Percentiles rank a stretch among this genome's conserved stretches.
These are phyloP conservation scores for Camelina hispida DNA, from an alignment of 345 rosid species.

Conservation along the genomic window DNA sequence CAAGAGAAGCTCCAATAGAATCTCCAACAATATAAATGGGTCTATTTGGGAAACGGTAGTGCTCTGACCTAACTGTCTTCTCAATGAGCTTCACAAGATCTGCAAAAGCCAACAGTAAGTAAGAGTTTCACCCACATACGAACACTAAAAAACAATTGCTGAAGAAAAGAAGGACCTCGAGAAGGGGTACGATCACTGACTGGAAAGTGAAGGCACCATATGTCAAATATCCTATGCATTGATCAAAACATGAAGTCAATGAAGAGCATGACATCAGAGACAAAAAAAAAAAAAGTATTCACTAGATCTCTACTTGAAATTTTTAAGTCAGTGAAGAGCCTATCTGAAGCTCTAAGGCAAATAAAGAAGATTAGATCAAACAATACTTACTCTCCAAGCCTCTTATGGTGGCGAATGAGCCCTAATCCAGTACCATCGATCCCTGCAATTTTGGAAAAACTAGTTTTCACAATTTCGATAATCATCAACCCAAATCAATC, in stretches of 20 bases:
- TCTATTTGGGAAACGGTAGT: constrained; percentile 47
- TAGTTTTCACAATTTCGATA: background rate
- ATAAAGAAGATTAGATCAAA: too few relatives aligned
- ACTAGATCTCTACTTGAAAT: background rate
- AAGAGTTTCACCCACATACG: constrained; percentile 7
- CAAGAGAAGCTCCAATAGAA: constrained; percentile 50
- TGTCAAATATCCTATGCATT: constrained; percentile 58
- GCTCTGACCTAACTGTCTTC: constrained; percentile 53
- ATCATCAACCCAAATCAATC: background rate
- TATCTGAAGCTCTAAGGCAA: too few relatives aligned
- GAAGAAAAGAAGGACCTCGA: constrained; percentile 48
- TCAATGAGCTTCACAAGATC: constrained; percentile 62
- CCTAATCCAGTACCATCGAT: constrained; percentile 84
- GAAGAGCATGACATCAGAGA: constrained; percentile 1
- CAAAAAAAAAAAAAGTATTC: background rate
- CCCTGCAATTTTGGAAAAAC: constrained; percentile 46
- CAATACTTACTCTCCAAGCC: constrained; percentile 59
- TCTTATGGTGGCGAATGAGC: constrained; percentile 60
- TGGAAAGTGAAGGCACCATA: constrained; percentile 78
- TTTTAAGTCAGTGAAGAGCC: too few relatives aligned
- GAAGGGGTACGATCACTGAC: constrained; percentile 61
- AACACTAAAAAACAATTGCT: background rate
- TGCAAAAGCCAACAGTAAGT: constrained; percentile 29
- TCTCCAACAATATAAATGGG: constrained; percentile 74
- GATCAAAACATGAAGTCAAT: background rate